Percentiles rank a stretch among this genome's conserved stretches.
Evolutionary conservation across 2,329 filamentous ascomycete genomes (phyloP).

Genomic region (Stachybotrys elegans): DNA sequence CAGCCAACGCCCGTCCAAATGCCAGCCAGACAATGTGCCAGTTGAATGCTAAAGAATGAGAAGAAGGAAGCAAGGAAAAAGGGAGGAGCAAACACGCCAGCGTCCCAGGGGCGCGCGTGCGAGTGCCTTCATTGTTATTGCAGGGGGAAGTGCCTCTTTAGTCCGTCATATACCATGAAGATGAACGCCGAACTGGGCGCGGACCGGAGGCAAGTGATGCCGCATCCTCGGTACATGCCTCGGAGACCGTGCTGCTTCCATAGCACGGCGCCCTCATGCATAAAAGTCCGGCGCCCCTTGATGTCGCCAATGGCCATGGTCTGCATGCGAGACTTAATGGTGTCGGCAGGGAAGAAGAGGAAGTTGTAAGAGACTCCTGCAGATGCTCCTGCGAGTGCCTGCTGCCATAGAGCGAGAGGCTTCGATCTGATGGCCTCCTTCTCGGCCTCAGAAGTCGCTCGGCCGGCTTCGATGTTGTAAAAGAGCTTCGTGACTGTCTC

Average conservation of each 20-base stretch:
- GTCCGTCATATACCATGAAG: constrained; percentile 87
- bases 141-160: constrained; percentile 64
- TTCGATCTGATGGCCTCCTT: constrained; percentile 37
- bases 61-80: no score
- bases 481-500: constrained; percentile 73
- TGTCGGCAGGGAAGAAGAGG: constrained; percentile 94
- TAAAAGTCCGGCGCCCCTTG: constrained; percentile 60
- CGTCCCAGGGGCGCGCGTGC: no score
- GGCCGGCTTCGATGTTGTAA: constrained; percentile 48
- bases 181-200: constrained; percentile 98
- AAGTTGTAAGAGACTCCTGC: constrained; percentile 97
- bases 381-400: constrained; percentile 78
- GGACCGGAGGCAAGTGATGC: constrained; percentile 82
- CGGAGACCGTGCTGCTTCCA: constrained; percentile 78
- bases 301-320: constrained; percentile 65
- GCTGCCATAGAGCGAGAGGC: constrained; percentile 75
- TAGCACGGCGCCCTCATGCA: constrained; percentile 63
- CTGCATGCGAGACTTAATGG: constrained; percentile 96
- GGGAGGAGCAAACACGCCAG: no score
- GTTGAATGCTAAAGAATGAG: no score
- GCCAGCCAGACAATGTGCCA: no score
- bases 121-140: constrained; percentile 22
- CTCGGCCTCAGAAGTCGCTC: constrained; percentile 32
- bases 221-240: constrained; percentile 89
- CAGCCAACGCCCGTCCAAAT: no score